Conservation (phyloP, 176 grass and related monocot species). For the Puya raimondii region DNA sequence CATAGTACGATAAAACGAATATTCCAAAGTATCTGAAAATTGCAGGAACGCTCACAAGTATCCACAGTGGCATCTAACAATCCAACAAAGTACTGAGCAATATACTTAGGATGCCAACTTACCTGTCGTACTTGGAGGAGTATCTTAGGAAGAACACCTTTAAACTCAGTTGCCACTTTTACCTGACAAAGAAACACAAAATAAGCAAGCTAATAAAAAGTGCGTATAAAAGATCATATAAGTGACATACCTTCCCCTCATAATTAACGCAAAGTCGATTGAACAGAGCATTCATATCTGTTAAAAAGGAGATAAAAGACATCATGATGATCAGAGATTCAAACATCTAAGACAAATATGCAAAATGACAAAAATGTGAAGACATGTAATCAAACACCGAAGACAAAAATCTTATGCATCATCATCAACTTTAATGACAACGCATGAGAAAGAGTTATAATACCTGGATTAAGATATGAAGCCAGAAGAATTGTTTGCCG, state of each 20-base stretch:
- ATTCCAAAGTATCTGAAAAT: background rate
- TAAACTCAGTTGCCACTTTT: slow-evolving; percentile 50
- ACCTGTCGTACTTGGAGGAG: slow-evolving; percentile 63
- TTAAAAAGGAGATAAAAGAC: slow-evolving; percentile 14
- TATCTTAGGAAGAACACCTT: slow-evolving; percentile 84
- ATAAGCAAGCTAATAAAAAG: background rate
- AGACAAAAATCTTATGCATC: background rate
- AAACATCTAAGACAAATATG: background rate
- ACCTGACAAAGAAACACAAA: slow-evolving; percentile 31
- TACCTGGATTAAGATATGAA: slow-evolving; percentile 89
- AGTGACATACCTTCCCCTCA: slow-evolving; percentile 65
- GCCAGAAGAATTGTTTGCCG: slow-evolving; percentile 81
- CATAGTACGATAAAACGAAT: background rate
- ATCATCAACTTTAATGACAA: too few species aligned
- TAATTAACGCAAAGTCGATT: slow-evolving; percentile 58
- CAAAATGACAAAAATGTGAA: background rate
- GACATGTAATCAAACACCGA: background rate
- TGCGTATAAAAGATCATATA: background rate
- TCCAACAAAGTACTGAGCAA: background rate
- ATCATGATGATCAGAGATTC: background rate
- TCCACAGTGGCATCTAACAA: background rate
- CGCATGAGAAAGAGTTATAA: too few species aligned
- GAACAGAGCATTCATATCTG: slow-evolving; percentile 93
- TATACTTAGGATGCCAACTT: slow-evolving; percentile 14
- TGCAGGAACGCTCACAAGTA: background rate